Conservation (phyloP, 352 stramenopile species). For the Globisporangium viniferum region DNA sequence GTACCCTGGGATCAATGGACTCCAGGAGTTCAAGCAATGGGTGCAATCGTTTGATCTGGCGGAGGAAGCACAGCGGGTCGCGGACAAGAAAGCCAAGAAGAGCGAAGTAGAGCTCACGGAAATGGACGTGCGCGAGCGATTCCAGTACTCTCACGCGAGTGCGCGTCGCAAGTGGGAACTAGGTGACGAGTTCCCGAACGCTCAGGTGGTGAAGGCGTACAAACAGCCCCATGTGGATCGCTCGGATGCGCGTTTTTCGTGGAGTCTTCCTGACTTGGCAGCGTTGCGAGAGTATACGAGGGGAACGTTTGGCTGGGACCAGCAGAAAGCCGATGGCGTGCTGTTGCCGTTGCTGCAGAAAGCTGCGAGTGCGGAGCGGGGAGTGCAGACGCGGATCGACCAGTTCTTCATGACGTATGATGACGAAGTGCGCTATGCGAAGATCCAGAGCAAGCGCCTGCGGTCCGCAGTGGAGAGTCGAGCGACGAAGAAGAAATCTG, state of each 20-base stretch:
- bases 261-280: slow-evolving; percentile 88
- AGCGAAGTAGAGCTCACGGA: slow-evolving; percentile 39
- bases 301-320: slow-evolving; percentile 92
- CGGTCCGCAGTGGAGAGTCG: slow-evolving; percentile 67
- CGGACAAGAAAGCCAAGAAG: slow-evolving; percentile 55
- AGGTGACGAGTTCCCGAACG: slow-evolving; percentile 92
- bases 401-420: slow-evolving; percentile 96
- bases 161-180: slow-evolving; percentile 90
- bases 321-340: slow-evolving; percentile 85
- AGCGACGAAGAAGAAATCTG: slow-evolving; percentile 5
- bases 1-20: slow-evolving; percentile 84
- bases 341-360: slow-evolving; percentile 89
- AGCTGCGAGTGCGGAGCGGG: slow-evolving; percentile 24
- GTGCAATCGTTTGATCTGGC: slow-evolving; percentile 60
- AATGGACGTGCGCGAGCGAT: slow-evolving; percentile 59
- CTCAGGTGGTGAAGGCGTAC: slow-evolving; percentile 92
- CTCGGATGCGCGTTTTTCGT: slow-evolving; percentile 89
- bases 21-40: slow-evolving; percentile 82
- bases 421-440: slow-evolving; percentile 94
- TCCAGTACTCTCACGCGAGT: slow-evolving; percentile 91
- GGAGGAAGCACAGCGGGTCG: slow-evolving; percentile 46
- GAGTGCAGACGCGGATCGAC: slow-evolving; percentile 92
- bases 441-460: slow-evolving; percentile 88
- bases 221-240: slow-evolving; percentile 87
- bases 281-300: slow-evolving; percentile 86